A percentile compares a stretch with the other conserved stretches of the same genome.
phyloP scores from a whole-genome alignment of 495 filamentous ascomycete genomes.

The Penicillium pancosmium region DNA sequence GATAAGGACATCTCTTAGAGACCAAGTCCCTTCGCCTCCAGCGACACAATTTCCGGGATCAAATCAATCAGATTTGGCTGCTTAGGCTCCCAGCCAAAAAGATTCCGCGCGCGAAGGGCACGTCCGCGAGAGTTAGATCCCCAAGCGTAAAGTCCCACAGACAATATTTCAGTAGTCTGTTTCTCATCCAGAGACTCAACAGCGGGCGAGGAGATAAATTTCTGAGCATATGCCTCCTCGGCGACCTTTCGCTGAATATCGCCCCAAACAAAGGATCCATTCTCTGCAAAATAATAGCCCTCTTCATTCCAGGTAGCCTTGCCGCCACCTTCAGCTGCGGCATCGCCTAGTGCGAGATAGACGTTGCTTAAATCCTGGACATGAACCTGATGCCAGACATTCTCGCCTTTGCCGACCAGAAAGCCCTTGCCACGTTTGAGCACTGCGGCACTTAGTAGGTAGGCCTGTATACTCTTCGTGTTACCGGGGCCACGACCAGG shows the following conservation, averaged over 20 bases:
- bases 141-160: slow-evolving; percentile 48
- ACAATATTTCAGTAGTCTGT: slow-evolving; percentile 34
- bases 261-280: slow-evolving; percentile 71
- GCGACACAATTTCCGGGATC: slow-evolving; percentile 55
- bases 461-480: slow-evolving; percentile 65
- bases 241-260: slow-evolving; percentile 65
- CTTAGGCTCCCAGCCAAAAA: slow-evolving; percentile 66
- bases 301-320: slow-evolving; percentile 72
- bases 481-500: slow-evolving; percentile 72
- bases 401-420: slow-evolving; percentile 63
- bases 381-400: slow-evolving; percentile 75
- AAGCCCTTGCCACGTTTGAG: slow-evolving; percentile 66
- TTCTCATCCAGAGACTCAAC: slow-evolving; percentile 42
- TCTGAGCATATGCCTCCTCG: slow-evolving; percentile 61
- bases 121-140: slow-evolving; percentile 67
- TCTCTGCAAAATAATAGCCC: slow-evolving; percentile 77
- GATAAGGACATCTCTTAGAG: slow-evolving; percentile 41
- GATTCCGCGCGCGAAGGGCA: slow-evolving; percentile 63
- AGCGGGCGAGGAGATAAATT: slow-evolving; percentile 60
- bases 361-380: slow-evolving; percentile 70
- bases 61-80: slow-evolving; percentile 56
- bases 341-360: slow-evolving; percentile 67
- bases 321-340: slow-evolving; percentile 58
- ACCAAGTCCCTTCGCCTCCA: slow-evolving; percentile 60
- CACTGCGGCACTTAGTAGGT: slow-evolving; percentile 55